phyloP scores from a whole-genome alignment of 2,329 filamentous ascomycete species.

The Aspergillus udagawae region DNA sequence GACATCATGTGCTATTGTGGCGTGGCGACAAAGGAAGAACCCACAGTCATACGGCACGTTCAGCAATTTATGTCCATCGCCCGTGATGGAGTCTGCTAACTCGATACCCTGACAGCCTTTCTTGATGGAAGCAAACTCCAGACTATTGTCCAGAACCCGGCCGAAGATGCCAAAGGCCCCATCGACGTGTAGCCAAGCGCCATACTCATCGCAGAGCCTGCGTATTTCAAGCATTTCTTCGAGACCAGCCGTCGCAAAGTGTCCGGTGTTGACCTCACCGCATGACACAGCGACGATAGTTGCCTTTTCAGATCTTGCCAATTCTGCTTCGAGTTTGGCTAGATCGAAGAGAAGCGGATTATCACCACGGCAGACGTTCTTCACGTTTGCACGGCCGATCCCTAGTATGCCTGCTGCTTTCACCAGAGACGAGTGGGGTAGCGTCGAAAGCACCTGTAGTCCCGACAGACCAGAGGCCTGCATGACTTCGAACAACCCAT shows the following conservation, averaged over 20 bases:
- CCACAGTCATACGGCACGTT: conserved; percentile 95
- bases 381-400: conserved; percentile 66
- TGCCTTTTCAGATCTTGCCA: conserved; percentile 53
- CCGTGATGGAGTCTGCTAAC: conserved; percentile 79
- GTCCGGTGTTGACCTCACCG: conserved; percentile 86
- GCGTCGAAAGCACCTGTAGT: conserved; percentile 74
- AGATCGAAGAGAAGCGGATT: conserved; percentile 70
- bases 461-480: conserved; percentile 58
- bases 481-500: conserved; percentile 67
- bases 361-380: conserved; percentile 47
- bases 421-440: conserved; percentile 75
- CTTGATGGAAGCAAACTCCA: conserved; percentile 55
- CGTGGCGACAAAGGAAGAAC: conserved; percentile 74
- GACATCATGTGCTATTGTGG: conserved; percentile 55
- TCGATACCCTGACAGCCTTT: conserved; percentile 62
- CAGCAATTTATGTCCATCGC: conserved; percentile 86
- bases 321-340: conserved; percentile 56
- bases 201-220: conserved; percentile 65
- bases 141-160: conserved; percentile 55
- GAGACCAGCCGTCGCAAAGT: conserved; percentile 61
- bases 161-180: conserved; percentile 86
- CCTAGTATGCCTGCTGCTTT: conserved; percentile 84
- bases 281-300: conserved; percentile 77
- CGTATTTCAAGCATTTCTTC: conserved; percentile 62
- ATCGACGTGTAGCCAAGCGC: conserved; percentile 86